Base-by-base conservation (phyloP, 768 basidiomycete species). In the Boletus rex-veris region DNA sequence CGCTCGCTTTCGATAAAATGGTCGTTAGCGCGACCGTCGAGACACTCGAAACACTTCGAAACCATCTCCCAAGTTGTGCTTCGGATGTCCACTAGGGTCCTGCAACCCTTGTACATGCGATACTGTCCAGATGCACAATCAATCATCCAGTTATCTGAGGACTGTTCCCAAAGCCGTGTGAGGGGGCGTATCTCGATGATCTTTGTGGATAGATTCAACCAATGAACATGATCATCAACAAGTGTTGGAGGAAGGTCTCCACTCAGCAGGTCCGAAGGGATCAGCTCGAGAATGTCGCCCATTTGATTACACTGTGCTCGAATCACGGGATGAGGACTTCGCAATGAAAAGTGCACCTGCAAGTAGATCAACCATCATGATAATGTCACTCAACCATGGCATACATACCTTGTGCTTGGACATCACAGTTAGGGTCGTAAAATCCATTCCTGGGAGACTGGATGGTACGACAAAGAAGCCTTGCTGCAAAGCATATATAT, bases 141-240 rank as follows among this genome's bases (percentile, higher is more conserved):
- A 12, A 69, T 47, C 16, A 9, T 41, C 68, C 67, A 67, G 31
- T 69, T 55, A 1, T 46, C 49, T 0, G 41, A 15, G 0, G 62
- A 67, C 3, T 49, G 33, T 8, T 53, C 39, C 69, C 70, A 71
- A 4, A 41, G 11, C 12, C 2, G 19, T 12, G 10, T 12, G 19
- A 41, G 12, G 4, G 40, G 40, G 40, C 61, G 58, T n/a, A 71
- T 55, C 28, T 71, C 70, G 3, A 71, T 58, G 10, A 42, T 42
- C 2, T 31, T 9, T 0, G 44, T 47, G 5, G 48, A 21, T 0
- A 67, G 43, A 36, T 64, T 54, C 15, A 71, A 48, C 67, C 69
- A 71, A 40, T 67, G 68, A 18, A 42, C 48, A 21, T 59, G 57
- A 6, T 12, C 52, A 1, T 47, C 6, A 11, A 71, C 1, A 33